Conservation (phyloP, 495 filamentous ascomycete genomes). For the Tuber borchii region DNA sequence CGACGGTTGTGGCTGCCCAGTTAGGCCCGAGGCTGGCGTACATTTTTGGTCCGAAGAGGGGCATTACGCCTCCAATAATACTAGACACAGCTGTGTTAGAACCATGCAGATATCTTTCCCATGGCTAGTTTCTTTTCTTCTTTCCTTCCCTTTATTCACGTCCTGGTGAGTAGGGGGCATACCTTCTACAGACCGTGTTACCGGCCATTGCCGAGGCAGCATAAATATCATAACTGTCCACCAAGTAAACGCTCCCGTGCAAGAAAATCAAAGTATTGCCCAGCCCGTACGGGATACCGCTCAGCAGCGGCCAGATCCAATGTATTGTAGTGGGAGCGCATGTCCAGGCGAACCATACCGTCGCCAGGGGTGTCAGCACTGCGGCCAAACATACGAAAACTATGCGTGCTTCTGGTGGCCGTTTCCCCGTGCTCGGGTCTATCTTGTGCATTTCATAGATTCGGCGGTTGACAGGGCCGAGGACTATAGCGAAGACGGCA, state of each 20-base stretch:
- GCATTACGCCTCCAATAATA: conserved; percentile 62
- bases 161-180: not conserved
- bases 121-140: not conserved
- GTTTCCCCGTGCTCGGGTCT: conserved; percentile 62
- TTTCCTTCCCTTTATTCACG: not conserved
- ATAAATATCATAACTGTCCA: conserved; percentile 69
- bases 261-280: conserved; percentile 76
- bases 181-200: conserved; percentile 62
- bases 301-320: conserved; percentile 66
- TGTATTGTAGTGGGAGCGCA: conserved; percentile 64
- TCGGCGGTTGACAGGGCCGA: conserved; percentile 64
- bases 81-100: conserved; percentile 6
- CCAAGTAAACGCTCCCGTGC: conserved; percentile 71
- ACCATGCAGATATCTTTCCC: conserved; percentile 30
- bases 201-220: conserved; percentile 71
- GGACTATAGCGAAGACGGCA: conserved; percentile 56
- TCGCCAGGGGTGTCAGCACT: conserved; percentile 60
- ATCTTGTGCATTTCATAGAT: conserved; percentile 63
- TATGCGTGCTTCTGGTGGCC: conserved; percentile 67
- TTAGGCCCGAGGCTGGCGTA: conserved; percentile 63
- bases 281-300: conserved; percentile 70
- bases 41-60: conserved; percentile 67
- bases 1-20: conserved; percentile 73
- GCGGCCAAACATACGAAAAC: conserved; percentile 64
- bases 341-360: conserved; percentile 78